Evolutionary conservation across 176 grass and related monocot genomes (phyloP).

Genomic region (Oryza brachyantha): DNA sequence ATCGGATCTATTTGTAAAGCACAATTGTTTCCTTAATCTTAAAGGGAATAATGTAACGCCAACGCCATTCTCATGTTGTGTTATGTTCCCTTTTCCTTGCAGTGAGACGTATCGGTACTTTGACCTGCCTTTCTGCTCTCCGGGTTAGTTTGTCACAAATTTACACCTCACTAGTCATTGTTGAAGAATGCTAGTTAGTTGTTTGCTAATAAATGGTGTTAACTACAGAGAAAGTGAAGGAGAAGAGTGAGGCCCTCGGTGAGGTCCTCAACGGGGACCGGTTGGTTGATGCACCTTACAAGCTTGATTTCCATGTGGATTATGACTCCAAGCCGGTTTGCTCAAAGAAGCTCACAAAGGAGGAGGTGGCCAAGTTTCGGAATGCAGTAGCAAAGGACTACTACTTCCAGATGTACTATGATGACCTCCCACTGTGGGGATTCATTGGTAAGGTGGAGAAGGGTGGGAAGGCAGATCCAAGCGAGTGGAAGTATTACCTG

Average conservation of each 20-base stretch:
- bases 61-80: background rate
- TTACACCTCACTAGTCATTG: background rate
- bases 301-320: conserved; percentile 65
- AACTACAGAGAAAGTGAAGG: conserved; percentile 70
- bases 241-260: conserved; percentile 84
- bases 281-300: conserved; percentile 91
- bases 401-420: conserved; percentile 99
- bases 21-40: background rate
- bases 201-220: conserved; percentile 3
- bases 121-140: conserved; percentile 91
- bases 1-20: conserved; percentile 27
- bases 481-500: conserved; percentile 83
- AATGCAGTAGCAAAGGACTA: conserved; percentile 78
- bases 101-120: conserved; percentile 97
- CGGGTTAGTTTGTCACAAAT: conserved; percentile 44
- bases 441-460: conserved; percentile 95
- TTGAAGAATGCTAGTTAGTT: background rate
- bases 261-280: conserved; percentile 93
- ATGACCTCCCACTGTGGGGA: conserved; percentile 92
- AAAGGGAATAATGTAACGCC: background rate
- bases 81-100: conserved; percentile 36
- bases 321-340: conserved; percentile 67
- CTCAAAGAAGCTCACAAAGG: conserved; percentile 65
- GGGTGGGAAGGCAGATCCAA: conserved; percentile 54
- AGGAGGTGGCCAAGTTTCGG: conserved; percentile 79